Conservation (phyloP, 2,329 filamentous ascomycete genomes). For the Sphaerulina musiva region DNA sequence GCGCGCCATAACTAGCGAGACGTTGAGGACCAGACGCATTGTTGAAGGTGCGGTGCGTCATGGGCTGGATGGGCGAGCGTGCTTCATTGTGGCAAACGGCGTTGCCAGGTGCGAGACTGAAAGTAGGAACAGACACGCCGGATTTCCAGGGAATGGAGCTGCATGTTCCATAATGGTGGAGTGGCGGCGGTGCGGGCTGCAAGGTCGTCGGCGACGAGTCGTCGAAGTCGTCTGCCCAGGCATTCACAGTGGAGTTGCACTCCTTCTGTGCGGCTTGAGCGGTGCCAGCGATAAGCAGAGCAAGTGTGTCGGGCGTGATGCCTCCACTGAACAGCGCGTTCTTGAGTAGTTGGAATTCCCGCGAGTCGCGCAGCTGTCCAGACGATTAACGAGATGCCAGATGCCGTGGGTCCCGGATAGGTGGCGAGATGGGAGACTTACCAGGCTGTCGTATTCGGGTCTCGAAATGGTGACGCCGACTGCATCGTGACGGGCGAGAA, state of each 20-base stretch:
- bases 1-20: slow-evolving; percentile 18
- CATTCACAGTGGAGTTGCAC: slow-evolving; percentile 1
- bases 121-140: slow-evolving; percentile 9
- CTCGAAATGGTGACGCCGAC: slow-evolving; percentile 50
- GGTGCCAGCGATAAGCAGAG: slow-evolving; percentile 40
- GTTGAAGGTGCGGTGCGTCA: slow-evolving; percentile 6
- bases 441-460: slow-evolving; percentile 56
- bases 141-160: slow-evolving; percentile 11
- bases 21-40: slow-evolving; percentile 13
- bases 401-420: not conserved
- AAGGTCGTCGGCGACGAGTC: slow-evolving; percentile 6
- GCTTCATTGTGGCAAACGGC: slow-evolving; percentile 11
- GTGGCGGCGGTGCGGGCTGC: not conserved
- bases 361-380: slow-evolving; percentile 36
- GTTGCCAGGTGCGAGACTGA: slow-evolving; percentile 13
- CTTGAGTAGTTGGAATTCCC: slow-evolving; percentile 50
- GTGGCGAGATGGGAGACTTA: slow-evolving; percentile 30
- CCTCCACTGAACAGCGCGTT: slow-evolving; percentile 47
- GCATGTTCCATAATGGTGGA: not conserved
- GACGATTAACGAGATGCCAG: not conserved
- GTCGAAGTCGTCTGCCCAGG: slow-evolving; percentile 24
- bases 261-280: slow-evolving; percentile 1
- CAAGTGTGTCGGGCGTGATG: slow-evolving; percentile 44
- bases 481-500: slow-evolving; percentile 19
- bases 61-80: not conserved